Evolutionary conservation across 306 rosid genomes (phyloP), one percentile per base, ranked within the genome.

Genomic region (Astragalus membranaceus): DNA sequence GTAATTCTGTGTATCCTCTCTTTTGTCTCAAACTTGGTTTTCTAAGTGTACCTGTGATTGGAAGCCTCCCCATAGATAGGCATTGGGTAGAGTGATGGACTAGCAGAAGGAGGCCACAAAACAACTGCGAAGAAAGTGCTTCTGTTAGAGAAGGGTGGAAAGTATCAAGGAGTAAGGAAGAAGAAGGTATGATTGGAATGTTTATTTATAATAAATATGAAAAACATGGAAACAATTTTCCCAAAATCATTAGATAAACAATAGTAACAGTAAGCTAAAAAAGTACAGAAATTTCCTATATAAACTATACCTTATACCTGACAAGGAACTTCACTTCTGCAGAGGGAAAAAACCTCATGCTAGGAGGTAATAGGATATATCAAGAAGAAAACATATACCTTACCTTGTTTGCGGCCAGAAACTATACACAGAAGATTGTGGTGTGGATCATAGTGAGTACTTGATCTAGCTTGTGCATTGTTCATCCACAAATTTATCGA

Each of bases 401-500:
- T 46, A 89, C 98, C 99, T 87, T 77, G 87, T 88, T 91, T 94
- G 72, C 84, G 12, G 78, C 99, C 99, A 80, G 89, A 83, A 80
- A 95, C 91, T 70, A 89, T 23, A 70, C 99, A 89, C 55, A 95
- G 87, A 82, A 95, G 86, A 73, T 91, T 95, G 68, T 91, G 92
- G 81, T 91, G 91, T 23, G 99, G 99, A 81, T 95, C 99, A 82
- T 95, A 95, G 82, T 91, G 99, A 60, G 97, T 80, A 79, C 97
- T 95, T 69, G 97, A 95, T 85, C 96, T 89, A 64, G 92, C 85
- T 51, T 77, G 78, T 62, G 89, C 83, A 77, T 77, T 87, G 89
- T 91, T 95, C 99, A 95, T 89, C 99, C 99, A 95, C 71, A 95
- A 82, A 82, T 95, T 95, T 75, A 87, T 71, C 32, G 95, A 89